Conservation (phyloP, 805 yeast species). For the Alloascoidea hylecoeti region DNA sequence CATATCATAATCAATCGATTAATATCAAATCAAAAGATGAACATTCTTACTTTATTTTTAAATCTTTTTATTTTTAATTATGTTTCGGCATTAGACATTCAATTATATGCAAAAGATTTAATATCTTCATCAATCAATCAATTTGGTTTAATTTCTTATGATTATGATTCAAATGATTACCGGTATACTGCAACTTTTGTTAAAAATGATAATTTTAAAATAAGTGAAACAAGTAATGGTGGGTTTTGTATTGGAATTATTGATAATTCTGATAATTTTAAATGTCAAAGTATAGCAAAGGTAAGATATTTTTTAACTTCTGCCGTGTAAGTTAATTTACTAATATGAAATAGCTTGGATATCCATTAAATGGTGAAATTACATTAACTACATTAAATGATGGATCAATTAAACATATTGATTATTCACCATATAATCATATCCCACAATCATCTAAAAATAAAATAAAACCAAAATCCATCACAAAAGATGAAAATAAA, state of each 20-base stretch:
- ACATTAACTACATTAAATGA: not conserved
- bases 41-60: too few relatives aligned
- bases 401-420: constrained; percentile 2
- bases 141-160: too few relatives aligned
- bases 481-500: constrained; percentile 1
- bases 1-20: too few relatives aligned
- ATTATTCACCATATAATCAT: constrained; percentile 1
- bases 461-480: not conserved
- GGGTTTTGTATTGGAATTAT: constrained; percentile 8
- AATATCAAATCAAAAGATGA: too few relatives aligned
- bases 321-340: constrained; percentile 1
- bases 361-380: not conserved
- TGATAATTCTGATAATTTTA: constrained; percentile 5
- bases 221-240: constrained; percentile 7
- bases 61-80: too few relatives aligned
- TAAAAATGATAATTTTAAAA: too few relatives aligned
- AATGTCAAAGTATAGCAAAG: constrained; percentile 6
- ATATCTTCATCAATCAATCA: too few relatives aligned
- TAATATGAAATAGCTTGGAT: constrained; percentile 2
- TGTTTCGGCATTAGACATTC: too few relatives aligned
- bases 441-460: not conserved
- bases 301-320: not conserved
- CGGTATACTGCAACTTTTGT: too few relatives aligned
- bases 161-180: too few relatives aligned
- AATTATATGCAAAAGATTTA: too few relatives aligned